Evolutionary conservation across 2,329 filamentous ascomycete species (phyloP).

Genomic region (Colletotrichum chrysophilum): DNA sequence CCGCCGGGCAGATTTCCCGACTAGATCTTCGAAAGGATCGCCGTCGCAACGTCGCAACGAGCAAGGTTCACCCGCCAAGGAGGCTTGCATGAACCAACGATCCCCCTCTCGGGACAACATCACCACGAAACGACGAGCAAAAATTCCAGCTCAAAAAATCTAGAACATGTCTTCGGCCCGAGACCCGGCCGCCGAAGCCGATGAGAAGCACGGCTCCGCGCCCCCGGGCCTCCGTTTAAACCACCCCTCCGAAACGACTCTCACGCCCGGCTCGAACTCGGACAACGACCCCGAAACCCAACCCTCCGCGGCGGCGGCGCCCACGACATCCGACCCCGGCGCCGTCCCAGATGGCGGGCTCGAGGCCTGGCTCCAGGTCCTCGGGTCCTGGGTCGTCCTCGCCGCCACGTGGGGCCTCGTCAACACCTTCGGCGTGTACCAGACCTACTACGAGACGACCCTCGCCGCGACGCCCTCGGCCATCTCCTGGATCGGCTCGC

Average conservation of each 20-base stretch:
- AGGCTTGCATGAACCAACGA: not conserved
- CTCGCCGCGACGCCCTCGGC: conserved; percentile 40
- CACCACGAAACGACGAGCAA: not conserved
- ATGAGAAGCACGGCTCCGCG: not conserved
- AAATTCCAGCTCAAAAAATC: not conserved
- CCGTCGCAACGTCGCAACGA: not conserved
- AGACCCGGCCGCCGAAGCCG: not conserved
- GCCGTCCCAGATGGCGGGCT: conserved; percentile 27
- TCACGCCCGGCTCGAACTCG: not conserved
- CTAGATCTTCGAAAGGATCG: not conserved
- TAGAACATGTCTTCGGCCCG: not conserved
- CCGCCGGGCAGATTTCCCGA: not conserved
- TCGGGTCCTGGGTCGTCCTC: conserved; percentile 25
- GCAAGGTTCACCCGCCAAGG: not conserved
- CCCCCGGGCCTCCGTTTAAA: not conserved
- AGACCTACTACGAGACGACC: conserved; percentile 46
- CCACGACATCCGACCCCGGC: conserved; percentile 1
- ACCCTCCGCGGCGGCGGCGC: not conserved
- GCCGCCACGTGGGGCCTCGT: conserved; percentile 35
- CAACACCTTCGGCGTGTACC: conserved; percentile 51
- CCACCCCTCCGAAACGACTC: conserved; percentile 2
- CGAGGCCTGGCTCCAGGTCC: conserved; percentile 30
- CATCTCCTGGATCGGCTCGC: conserved; percentile 51
- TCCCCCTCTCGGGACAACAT: not conserved
- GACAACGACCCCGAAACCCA: not conserved